phyloP scores from a whole-genome alignment of 176 grass and related monocot genomes.

The Carex scoparia region DNA sequence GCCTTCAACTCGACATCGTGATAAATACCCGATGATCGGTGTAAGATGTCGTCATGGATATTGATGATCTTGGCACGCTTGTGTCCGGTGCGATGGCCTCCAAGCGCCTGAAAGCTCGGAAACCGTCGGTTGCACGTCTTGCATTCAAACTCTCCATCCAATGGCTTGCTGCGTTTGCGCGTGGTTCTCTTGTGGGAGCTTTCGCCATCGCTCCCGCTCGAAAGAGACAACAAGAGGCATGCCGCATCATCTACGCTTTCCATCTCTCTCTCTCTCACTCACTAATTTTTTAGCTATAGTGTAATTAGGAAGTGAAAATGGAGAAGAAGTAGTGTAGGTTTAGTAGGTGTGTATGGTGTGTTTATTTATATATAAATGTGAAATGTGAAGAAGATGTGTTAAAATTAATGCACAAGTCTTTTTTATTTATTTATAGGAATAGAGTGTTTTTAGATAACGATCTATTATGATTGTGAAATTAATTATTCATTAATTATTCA shows the following conservation, averaged over 20 bases:
- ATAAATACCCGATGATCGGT: conserved; percentile 9
- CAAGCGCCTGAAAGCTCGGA: conserved; percentile 53
- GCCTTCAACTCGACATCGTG: background rate
- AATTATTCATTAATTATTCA: background rate
- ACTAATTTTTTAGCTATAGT: background rate
- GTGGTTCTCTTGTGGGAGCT: background rate
- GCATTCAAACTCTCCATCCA: conserved; percentile 37
- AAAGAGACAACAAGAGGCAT: conserved; percentile 13
- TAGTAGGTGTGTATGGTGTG: background rate
- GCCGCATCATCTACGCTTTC: background rate
- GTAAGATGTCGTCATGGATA: conserved; percentile 25
- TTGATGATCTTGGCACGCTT: conserved; percentile 44
- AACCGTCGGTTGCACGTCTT: conserved; percentile 53
- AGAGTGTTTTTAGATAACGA: background rate
- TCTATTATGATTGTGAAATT: background rate
- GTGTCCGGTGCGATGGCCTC: conserved; percentile 69
- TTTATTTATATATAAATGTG: background rate
- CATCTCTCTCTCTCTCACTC: background rate
- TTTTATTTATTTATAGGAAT: background rate
- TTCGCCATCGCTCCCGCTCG: background rate
- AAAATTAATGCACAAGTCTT: background rate
- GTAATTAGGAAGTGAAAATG: background rate
- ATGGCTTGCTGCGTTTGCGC: background rate
- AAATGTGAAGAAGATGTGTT: background rate
- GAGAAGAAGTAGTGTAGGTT: background rate